These are phyloP conservation scores for Cryptosporidium ryanae DNA, from an alignment of 169 alveolate genomes.

Conservation along the genomic window DNA sequence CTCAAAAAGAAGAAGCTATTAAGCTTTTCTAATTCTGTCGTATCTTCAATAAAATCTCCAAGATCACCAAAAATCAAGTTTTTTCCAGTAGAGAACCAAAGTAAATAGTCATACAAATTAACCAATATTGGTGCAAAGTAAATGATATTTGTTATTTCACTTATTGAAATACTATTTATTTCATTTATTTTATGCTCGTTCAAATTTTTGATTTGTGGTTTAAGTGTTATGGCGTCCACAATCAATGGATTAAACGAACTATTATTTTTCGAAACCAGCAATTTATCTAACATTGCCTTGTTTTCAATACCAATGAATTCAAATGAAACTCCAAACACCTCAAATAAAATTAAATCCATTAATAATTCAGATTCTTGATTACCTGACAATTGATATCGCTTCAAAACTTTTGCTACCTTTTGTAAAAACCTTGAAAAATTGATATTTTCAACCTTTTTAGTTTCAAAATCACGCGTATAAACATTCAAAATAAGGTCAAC, in stretches of 20 bases:
- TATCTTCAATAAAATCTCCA: constrained; percentile 10
- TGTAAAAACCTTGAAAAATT: not conserved
- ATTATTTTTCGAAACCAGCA: not conserved
- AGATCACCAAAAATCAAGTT: constrained; percentile 12
- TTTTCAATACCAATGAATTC: constrained; percentile 7
- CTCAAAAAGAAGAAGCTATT: constrained; percentile 4
- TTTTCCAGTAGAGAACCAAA: constrained; percentile 37
- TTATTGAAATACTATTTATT: not conserved
- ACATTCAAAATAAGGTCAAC: not conserved
- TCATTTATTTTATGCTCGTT: not conserved
- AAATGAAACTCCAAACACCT: constrained; percentile 32
- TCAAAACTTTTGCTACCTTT: not conserved
- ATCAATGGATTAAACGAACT: not conserved
- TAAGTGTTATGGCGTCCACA: constrained; percentile 11
- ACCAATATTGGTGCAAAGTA: constrained; percentile 33
- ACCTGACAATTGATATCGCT: constrained; percentile 4
- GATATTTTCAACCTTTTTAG: not conserved
- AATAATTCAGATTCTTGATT: not conserved
- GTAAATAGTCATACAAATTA: constrained; percentile 49
- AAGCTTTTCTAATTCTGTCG: not conserved
- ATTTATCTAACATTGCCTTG: not conserved
- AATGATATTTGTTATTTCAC: constrained; percentile 25
- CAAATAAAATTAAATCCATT: constrained; percentile 27
- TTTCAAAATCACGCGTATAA: not conserved
- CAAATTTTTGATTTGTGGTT: not conserved